Conservation (phyloP, 768 basidiomycete genomes). For the Tubosaeta sp. region DNA sequence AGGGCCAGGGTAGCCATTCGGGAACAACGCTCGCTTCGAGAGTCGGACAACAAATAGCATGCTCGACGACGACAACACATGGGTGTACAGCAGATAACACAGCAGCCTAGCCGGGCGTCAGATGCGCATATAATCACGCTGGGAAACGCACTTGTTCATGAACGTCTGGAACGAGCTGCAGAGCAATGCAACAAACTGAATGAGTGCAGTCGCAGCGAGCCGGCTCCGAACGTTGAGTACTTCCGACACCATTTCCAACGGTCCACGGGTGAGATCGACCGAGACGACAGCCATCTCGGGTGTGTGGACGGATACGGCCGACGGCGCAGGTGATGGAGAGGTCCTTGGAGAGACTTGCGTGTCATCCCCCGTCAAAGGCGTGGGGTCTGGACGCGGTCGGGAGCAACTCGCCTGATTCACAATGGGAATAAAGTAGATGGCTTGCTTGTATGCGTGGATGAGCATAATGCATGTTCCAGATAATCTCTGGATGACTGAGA, state of each 20-base stretch:
- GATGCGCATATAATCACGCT: not conserved
- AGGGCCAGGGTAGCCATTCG: constrained; percentile 81
- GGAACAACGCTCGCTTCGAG: constrained; percentile 74
- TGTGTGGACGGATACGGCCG: constrained; percentile 17
- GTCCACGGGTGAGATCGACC: constrained; percentile 38
- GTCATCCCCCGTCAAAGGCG: not conserved
- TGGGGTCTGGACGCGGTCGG: not conserved
- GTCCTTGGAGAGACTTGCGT: constrained; percentile 5
- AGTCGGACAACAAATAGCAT: constrained; percentile 51
- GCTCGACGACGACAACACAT: constrained; percentile 48
- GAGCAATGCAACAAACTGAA: constrained; percentile 45
- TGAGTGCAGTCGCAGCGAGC: constrained; percentile 42
- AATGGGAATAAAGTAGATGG: constrained; percentile 57
- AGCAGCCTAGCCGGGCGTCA: constrained; percentile 49
- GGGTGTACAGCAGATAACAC: constrained; percentile 57
- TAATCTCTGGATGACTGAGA: constrained; percentile 69
- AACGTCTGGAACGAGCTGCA: constrained; percentile 47
- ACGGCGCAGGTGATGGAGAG: constrained; percentile 25
- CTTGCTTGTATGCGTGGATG: constrained; percentile 64
- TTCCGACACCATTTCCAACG: constrained; percentile 45
- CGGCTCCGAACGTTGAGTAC: constrained; percentile 47
- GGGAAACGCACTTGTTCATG: constrained; percentile 49
- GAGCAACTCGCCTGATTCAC: constrained; percentile 44
- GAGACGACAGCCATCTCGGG: constrained; percentile 1
- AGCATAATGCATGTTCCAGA: constrained; percentile 67